Base-by-base conservation (phyloP, 495 filamentous ascomycete species). In the Hypoxylon cercidicola region DNA sequence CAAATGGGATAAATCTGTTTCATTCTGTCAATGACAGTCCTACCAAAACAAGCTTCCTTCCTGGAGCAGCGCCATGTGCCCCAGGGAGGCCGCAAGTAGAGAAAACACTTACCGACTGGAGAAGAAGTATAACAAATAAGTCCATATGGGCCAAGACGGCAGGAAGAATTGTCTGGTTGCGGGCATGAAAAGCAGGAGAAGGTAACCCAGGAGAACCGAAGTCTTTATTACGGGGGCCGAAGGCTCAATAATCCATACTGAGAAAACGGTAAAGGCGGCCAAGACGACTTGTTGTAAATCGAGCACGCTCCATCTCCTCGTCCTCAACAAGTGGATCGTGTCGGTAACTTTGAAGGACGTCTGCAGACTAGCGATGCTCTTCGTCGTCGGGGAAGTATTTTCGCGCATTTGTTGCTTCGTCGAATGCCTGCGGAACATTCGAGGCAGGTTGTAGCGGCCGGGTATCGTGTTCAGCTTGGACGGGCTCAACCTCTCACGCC, bases 111-210 rank as follows among this genome's bases (percentile, higher is more conserved):
- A 96, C 90, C 92, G 88, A 84, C 90, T 95, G 35, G 89, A 83
- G 70, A 93, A 96, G 78, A 96, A 97, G 62, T 96, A 90, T 18
- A 97, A 75, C 15, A 97, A 79, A 86, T 92, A 98, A 7, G 85
- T 87, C 68, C 88, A 87, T 74, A 96, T 90, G 1, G 93, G 90
- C 50, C 96, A 79, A 53, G 91, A 92, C 13, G 94, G 94, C 12
- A 97, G 79, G 66, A 96, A 93, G 75, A 97, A 96, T 72, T 98
- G 94, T 45, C 91, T 83, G 4, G 93, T 96, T 55, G 91, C 81
- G n/a, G 94, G 94, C 70, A 97, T 79, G 19, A 93, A 77, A 11
- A 97, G 84, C n/a, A 90, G 83, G 53, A 84, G 70, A 28, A 90
- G 81, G 39, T 93, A 76, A n/a, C 87, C 77, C 0, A 89, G 82